These are phyloP conservation scores for Quercus variabilis DNA, from an alignment of 306 rosid species.

Conservation along the genomic window DNA sequence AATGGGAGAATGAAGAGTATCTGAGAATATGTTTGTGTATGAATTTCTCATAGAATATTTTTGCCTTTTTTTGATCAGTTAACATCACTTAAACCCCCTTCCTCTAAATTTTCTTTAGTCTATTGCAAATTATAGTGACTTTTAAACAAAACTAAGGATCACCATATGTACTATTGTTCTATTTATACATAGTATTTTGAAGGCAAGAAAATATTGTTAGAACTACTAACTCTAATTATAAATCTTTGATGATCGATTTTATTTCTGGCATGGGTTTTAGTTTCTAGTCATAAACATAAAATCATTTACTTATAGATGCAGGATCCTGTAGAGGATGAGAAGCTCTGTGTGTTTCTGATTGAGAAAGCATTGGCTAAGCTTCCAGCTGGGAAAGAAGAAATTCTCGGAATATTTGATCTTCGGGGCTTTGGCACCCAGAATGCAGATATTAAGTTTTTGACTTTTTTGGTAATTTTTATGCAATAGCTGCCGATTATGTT, in stretches of 20 bases:
- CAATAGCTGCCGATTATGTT: slow-evolving; percentile 11
- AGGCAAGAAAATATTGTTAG: not conserved
- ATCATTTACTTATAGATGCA: slow-evolving; percentile 49
- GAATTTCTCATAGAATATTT: not conserved
- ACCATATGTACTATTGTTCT: not conserved
- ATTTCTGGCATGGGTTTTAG: not conserved
- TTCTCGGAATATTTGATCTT: slow-evolving; percentile 78
- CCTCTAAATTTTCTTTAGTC: not conserved
- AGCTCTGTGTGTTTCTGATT: slow-evolving; percentile 67
- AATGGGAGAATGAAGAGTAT: slow-evolving; percentile 9
- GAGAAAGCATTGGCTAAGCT: slow-evolving; percentile 79
- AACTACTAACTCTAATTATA: not conserved
- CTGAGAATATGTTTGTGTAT: not conserved
- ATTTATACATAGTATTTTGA: not conserved
- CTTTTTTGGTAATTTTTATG: slow-evolving; percentile 61
- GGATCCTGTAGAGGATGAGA: slow-evolving; percentile 62
- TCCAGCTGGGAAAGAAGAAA: slow-evolving; percentile 68
- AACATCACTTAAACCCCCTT: not conserved
- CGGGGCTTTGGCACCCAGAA: slow-evolving; percentile 69
- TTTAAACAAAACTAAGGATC: not conserved
- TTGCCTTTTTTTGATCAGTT: slow-evolving; percentile 7
- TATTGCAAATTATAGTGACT: not conserved
- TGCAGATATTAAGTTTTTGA: slow-evolving; percentile 70
- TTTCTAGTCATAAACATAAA: slow-evolving; percentile 7
- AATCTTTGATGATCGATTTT: not conserved